phyloP scores from a whole-genome alignment of 2,329 filamentous ascomycete species.

The Penicillium sp. region DNA sequence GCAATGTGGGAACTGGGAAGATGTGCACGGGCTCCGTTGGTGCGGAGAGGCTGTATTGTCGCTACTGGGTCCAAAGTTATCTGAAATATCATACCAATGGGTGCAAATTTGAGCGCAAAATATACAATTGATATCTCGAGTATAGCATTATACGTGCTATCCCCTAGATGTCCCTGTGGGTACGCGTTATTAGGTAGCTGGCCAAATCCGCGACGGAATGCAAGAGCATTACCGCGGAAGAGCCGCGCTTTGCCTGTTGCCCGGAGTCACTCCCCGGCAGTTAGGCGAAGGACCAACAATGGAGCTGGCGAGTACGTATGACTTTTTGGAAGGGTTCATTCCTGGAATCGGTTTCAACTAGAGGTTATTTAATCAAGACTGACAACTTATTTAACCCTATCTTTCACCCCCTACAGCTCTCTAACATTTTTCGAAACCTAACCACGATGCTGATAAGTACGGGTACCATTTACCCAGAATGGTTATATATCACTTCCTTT shows the following conservation, averaged over 20 bases:
- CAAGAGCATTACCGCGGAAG: not conserved
- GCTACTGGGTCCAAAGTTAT: no score
- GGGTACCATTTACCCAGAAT: no score
- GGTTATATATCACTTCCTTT: no score
- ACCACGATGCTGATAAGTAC: no score
- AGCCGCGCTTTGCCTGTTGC: not conserved
- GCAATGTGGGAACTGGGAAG: not conserved
- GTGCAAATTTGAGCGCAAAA: not conserved
- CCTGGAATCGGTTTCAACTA: not conserved
- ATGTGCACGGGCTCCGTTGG: slow-evolving; percentile 13
- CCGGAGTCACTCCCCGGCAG: not conserved
- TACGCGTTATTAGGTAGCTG: no score
- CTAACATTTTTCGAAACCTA: no score
- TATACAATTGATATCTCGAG: not conserved
- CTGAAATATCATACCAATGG: no score
- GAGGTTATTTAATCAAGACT: no score
- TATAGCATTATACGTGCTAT: not conserved
- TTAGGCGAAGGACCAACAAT: no score
- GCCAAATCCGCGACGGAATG: no score
- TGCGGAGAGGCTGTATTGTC: slow-evolving; percentile 14
- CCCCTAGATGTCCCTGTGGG: not conserved
- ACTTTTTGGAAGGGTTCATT: not conserved
- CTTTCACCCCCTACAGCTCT: no score
- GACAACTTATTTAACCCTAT: no score
- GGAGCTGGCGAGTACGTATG: not conserved